These are phyloP conservation scores for Didymella pomorum DNA, from an alignment of 2,329 filamentous ascomycete genomes.

Conservation along the genomic window DNA sequence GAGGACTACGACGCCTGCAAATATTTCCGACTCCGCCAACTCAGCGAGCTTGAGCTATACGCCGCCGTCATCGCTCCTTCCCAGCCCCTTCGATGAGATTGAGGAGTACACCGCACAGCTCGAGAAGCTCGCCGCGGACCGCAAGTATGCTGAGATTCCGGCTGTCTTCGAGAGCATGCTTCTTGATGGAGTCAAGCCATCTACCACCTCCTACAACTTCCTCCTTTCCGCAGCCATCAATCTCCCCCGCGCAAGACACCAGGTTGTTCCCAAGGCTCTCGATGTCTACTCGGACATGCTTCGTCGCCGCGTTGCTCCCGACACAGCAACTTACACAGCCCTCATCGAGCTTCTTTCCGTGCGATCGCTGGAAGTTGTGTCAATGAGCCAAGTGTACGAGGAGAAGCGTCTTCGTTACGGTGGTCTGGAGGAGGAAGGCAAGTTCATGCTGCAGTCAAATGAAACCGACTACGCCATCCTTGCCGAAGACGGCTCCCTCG, in stretches of 20 bases:
- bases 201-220: slow-evolving; percentile 88
- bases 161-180: slow-evolving; percentile 91
- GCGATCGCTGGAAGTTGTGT: slow-evolving; percentile 79
- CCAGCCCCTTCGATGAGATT: slow-evolving; percentile 65
- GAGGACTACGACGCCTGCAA: slow-evolving; percentile 42
- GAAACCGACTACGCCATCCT: slow-evolving; percentile 88
- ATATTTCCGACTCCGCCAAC: slow-evolving; percentile 39
- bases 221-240: slow-evolving; percentile 85
- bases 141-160: slow-evolving; percentile 86
- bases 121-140: slow-evolving; percentile 72
- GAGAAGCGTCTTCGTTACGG: slow-evolving; percentile 85
- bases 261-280: slow-evolving; percentile 88
- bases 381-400: slow-evolving; percentile 76
- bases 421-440: slow-evolving; percentile 81
- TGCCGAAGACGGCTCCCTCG: slow-evolving; percentile 84
- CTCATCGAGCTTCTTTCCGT: slow-evolving; percentile 83
- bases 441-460: slow-evolving; percentile 88
- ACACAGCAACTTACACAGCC: slow-evolving; percentile 86
- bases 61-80: slow-evolving; percentile 60
- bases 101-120: slow-evolving; percentile 83
- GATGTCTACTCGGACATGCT: slow-evolving; percentile 98
- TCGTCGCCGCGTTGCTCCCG: slow-evolving; percentile 79
- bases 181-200: slow-evolving; percentile 80
- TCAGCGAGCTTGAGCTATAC: slow-evolving; percentile 39
- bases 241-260: slow-evolving; percentile 78